These are phyloP conservation scores for Rhododendron vialii DNA, from an alignment of 148 eudicot genomes.

Conservation along the genomic window DNA sequence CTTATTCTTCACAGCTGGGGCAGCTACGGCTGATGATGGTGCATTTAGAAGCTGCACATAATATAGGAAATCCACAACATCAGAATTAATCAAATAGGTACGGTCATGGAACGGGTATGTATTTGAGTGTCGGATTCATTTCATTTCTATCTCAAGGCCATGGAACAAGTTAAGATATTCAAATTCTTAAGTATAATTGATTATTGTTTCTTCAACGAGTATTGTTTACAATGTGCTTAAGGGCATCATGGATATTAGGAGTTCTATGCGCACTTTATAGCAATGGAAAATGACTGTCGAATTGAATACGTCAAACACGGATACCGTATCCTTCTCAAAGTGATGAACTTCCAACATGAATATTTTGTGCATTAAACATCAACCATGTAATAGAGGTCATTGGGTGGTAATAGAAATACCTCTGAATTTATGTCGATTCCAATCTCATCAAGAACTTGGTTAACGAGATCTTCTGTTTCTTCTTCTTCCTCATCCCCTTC, in stretches of 20 bases:
- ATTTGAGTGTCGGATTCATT: neutral
- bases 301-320: neutral
- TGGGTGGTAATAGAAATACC: slow-evolving; percentile 28
- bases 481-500: slow-evolving; percentile 99
- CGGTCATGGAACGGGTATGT: neutral
- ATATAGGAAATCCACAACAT: neutral
- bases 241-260: neutral
- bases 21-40: slow-evolving; percentile 82
- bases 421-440: slow-evolving; percentile 84
- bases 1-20: slow-evolving; percentile 59
- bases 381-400: neutral
- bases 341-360: neutral
- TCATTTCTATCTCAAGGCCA: neutral
- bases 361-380: neutral
- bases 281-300: neutral
- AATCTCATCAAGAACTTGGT: slow-evolving; percentile 94
- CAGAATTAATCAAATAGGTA: neutral
- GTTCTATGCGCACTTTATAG: neutral
- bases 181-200: neutral
- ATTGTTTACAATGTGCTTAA: neutral
- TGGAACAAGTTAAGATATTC: neutral
- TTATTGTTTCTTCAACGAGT: neutral
- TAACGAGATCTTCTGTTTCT: slow-evolving; percentile 93
- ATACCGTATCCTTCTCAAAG: neutral
- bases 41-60: slow-evolving; percentile 75